A percentile compares a stretch with the other conserved stretches of the same genome.
Conservation (phyloP, 768 basidiomycete species). For the Ramaria rubella region DNA sequence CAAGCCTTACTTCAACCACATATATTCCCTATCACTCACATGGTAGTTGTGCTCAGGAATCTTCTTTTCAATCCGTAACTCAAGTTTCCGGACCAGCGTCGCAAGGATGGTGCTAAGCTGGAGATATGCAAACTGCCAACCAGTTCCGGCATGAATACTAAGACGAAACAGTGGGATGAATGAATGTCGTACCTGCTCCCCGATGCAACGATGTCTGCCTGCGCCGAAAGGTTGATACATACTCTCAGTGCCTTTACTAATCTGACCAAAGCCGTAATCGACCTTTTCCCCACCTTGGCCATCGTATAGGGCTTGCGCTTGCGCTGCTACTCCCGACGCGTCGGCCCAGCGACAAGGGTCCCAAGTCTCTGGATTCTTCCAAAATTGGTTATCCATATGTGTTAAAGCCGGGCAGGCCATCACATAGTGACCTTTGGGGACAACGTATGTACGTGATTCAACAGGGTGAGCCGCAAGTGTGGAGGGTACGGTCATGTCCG, state of each 20-base stretch:
- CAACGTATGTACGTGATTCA: slow-evolving; percentile 58
- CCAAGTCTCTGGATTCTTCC: slow-evolving; percentile 69
- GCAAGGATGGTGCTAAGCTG: slow-evolving; percentile 82
- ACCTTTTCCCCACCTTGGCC: slow-evolving; percentile 82
- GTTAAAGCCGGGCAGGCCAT: slow-evolving; percentile 84
- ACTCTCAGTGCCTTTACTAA: slow-evolving; percentile 93
- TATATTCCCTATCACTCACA: slow-evolving; percentile 45
- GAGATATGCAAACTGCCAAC: slow-evolving; percentile 78
- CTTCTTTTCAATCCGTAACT: slow-evolving; percentile 57
- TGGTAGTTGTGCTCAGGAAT: slow-evolving; percentile 88
- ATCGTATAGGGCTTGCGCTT: slow-evolving; percentile 67
- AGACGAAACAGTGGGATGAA: no score
- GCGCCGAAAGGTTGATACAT: slow-evolving; percentile 98
- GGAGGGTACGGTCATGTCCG: slow-evolving; percentile 75
- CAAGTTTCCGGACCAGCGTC: slow-evolving; percentile 69
- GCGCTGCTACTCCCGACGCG: slow-evolving; percentile 70
- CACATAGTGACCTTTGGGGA: slow-evolving; percentile 86
- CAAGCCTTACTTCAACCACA: background rate
- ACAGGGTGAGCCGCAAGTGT: slow-evolving; percentile 74
- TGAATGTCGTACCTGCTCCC: slow-evolving; percentile 58
- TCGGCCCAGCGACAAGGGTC: slow-evolving; percentile 84
- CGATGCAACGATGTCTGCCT: slow-evolving; percentile 91
- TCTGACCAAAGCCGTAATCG: slow-evolving; percentile 93
- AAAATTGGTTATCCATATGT: slow-evolving; percentile 77
- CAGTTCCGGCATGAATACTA: background rate